A percentile compares a stretch with the other conserved stretches of the same genome.
phyloP scores from a whole-genome alignment of 106 monocot species.

The Phalaenopsis equestris region DNA sequence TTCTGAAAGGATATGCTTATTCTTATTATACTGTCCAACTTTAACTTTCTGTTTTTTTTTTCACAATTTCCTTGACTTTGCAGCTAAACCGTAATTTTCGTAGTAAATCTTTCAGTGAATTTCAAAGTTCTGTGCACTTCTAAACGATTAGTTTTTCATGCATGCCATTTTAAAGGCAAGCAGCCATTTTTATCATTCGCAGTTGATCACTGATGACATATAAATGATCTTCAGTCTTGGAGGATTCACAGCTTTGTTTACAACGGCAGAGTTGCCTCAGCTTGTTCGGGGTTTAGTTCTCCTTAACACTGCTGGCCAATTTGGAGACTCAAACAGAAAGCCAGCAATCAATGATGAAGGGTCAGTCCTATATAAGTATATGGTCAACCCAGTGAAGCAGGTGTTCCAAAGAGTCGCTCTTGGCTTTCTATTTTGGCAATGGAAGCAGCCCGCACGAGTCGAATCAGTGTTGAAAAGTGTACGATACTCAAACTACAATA shows the following conservation, averaged over 20 bases:
- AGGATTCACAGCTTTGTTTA: conserved; percentile 82
- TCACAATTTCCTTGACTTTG: background rate
- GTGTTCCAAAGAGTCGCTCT: conserved; percentile 65
- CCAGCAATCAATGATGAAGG: conserved; percentile 22
- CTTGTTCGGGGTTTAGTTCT: conserved; percentile 57
- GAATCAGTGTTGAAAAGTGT: conserved; percentile 85
- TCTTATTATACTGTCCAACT: background rate
- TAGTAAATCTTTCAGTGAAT: background rate
- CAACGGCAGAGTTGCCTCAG: conserved; percentile 63
- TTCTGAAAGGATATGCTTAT: background rate
- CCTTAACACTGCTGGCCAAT: conserved; percentile 95
- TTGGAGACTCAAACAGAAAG: conserved; percentile 31
- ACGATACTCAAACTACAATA: conserved; percentile 15
- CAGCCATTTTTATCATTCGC: background rate
- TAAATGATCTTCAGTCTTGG: conserved; percentile 60
- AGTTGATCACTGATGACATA: conserved; percentile 1
- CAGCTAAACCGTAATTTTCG: background rate
- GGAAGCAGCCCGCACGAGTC: conserved; percentile 81
- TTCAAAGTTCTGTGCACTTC: background rate
- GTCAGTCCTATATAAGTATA: conserved; percentile 26
- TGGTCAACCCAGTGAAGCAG: conserved; percentile 79
- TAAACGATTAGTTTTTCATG: background rate
- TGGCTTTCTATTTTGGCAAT: conserved; percentile 87
- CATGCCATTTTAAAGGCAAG: background rate
- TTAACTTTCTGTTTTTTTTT: background rate